phyloP scores from a whole-genome alignment of 306 rosid genomes.

The Ochetophila trinervis region DNA sequence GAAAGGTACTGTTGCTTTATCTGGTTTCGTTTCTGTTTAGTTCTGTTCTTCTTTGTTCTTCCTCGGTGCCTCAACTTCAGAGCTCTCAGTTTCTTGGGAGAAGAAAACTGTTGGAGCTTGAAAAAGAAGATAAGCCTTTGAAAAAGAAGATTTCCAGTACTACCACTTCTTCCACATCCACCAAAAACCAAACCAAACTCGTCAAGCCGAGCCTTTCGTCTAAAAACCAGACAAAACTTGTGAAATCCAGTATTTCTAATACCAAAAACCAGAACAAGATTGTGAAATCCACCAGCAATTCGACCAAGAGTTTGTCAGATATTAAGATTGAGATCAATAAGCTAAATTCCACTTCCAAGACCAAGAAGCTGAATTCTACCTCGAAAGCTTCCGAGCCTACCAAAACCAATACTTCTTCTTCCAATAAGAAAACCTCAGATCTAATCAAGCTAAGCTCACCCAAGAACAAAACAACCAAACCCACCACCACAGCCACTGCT shows the following conservation, averaged over 20 bases:
- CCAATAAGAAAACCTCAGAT: conserved; percentile 44
- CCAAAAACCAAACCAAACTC: conserved; percentile 51
- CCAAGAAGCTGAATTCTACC: conserved; percentile 59
- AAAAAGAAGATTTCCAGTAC: conserved; percentile 39
- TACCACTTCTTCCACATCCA: conserved; percentile 15
- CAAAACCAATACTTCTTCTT: conserved; percentile 26
- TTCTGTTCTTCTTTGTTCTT: conserved; percentile 29
- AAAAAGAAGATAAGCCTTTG: conserved; percentile 3
- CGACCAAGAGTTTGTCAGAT: conserved; percentile 17
- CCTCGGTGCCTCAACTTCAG: conserved; percentile 34
- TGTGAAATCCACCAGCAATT: conserved; percentile 18
- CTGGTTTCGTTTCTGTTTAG: conserved; percentile 26
- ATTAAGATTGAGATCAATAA: conserved; percentile 44
- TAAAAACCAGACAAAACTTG: conserved; percentile 57
- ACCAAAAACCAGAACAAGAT: conserved; percentile 61
- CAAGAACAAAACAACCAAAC: conserved; percentile 63
- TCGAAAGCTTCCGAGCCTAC: conserved; percentile 43
- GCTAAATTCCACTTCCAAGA: conserved; percentile 51
- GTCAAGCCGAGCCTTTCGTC: conserved; percentile 32
- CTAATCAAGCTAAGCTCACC: conserved; percentile 34
- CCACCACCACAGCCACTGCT: conserved; percentile 44
- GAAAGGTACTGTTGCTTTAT: conserved; percentile 41
- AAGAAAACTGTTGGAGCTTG: conserved; percentile 40
- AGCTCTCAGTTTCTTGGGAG: conserved; percentile 27
- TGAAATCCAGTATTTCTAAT: conserved; percentile 36